These are phyloP conservation scores for Calocera viscosa DNA, from an alignment of 768 basidiomycete genomes.

Conservation along the genomic window DNA sequence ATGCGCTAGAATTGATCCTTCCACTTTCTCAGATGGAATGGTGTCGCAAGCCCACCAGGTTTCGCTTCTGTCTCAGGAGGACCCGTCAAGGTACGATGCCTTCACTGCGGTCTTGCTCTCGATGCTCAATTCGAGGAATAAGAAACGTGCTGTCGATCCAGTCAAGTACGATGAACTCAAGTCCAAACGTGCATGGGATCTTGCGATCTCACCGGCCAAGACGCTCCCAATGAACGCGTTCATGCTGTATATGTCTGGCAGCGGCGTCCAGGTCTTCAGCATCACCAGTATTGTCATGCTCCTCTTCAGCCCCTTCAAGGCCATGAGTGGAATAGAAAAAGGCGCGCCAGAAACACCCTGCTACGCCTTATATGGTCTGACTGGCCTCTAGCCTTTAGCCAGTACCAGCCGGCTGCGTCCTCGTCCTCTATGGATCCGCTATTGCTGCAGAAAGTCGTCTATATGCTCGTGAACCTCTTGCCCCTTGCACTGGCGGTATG, in stretches of 20 bases:
- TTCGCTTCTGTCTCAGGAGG: background rate
- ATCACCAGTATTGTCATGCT: constrained; percentile 95
- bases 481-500: constrained; percentile 77
- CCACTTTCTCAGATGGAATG: background rate
- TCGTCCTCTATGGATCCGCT: constrained; percentile 41
- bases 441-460: constrained; percentile 56
- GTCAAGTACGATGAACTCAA: constrained; percentile 34
- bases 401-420: constrained; percentile 41
- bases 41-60: background rate
- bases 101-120: background rate
- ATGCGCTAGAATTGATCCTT: background rate
- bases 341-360: constrained; percentile 36
- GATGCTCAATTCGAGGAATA: background rate
- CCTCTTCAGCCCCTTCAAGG: constrained; percentile 73
- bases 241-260: constrained; percentile 98
- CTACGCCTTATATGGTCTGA: constrained; percentile 11
- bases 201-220: constrained; percentile 75
- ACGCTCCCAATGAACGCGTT: constrained; percentile 92
- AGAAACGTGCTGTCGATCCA: background rate
- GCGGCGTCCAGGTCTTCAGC: constrained; percentile 91
- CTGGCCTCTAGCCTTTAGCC: constrained; percentile 42
- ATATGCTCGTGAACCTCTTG: constrained; percentile 56
- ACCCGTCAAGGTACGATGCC: background rate
- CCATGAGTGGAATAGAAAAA: constrained; percentile 61
- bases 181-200: constrained; percentile 72